Evolutionary conservation across 192 early-diverging fungal genomes (phyloP), one percentile per base, ranked within the genome.

Genomic region (Backusella luteola): DNA sequence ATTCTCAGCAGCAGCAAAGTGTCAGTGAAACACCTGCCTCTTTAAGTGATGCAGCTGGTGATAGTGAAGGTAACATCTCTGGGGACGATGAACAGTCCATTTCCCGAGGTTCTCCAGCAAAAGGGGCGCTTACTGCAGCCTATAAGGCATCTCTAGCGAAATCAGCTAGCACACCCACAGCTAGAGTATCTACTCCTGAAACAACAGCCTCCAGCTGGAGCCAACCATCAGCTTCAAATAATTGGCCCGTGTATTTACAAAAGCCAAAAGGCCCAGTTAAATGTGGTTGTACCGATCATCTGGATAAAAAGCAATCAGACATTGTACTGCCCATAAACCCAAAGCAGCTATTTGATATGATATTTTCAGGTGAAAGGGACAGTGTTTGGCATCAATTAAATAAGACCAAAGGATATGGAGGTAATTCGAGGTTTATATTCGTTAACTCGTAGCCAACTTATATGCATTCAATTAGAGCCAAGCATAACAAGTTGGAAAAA

Each of bases 201-300:
- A 70, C 73, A 6, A 59, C 36, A 6, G 39, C 19, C 4, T 23
- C 68, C n/a, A 21, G 36, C 7, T 23, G 21, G 12, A 63, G 21
- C 1, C 52, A 34, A 66, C 41, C 44, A 11, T 23, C 21, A 3
- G 14, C 36, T 26, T 19, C 17, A 5, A 26, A 35, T 15, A 8
- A 34, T 8, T 74, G 73, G 56, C 91, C 92, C 14, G 53, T 80
- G 15, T 66, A 46, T 9, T 66, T 89, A 9, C 73, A 82, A 6
- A 59, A 66, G 15, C 92, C 92, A 0, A 67, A 81, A 8, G 83
- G 59, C 0, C 86, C 87, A 34, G 82, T 89, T 0, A 19, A 71
- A 15, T 94, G 93, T 67, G 83, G 85, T 14, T 94, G 93, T 72
- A 70, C 82, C n/a, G 92, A 93, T 46, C 93, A 94, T 83, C 73